Percentiles rank a stretch among this genome's conserved stretches.
These are phyloP conservation scores for Helicostylum pulchrum DNA, from an alignment of 192 early-diverging fungal genomes.

Conservation along the genomic window DNA sequence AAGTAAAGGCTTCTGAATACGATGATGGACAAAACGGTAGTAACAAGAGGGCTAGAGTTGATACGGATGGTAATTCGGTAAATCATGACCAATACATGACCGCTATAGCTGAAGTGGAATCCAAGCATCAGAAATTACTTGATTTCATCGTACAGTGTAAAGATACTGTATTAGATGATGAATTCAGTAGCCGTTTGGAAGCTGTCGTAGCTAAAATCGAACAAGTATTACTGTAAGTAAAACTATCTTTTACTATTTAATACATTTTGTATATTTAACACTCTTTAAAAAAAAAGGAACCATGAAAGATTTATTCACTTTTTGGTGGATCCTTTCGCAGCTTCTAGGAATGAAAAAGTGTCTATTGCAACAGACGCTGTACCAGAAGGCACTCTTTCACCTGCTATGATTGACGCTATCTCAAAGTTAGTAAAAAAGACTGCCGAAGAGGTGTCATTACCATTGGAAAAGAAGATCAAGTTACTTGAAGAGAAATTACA, in stretches of 20 bases:
- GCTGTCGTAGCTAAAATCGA: conserved; percentile 4
- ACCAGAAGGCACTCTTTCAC: background rate
- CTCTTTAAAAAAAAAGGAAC: background rate
- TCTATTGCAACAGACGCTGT: background rate
- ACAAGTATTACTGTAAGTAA: conserved; percentile 8
- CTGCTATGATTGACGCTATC: conserved; percentile 1
- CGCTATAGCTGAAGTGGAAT: background rate
- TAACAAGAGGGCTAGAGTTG: background rate
- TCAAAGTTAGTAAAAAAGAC: background rate
- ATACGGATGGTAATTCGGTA: background rate
- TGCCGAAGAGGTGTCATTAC: background rate
- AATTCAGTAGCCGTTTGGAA: background rate
- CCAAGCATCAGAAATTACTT: conserved; percentile 1
- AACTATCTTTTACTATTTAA: background rate
- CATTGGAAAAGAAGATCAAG: background rate
- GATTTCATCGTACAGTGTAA: conserved; percentile 8
- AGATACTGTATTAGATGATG: conserved; percentile 4
- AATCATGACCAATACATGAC: background rate
- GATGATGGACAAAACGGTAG: background rate
- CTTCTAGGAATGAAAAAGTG: background rate
- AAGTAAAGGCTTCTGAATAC: background rate
- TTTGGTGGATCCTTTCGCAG: conserved; percentile 6
- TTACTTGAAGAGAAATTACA: conserved; percentile 2
- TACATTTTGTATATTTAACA: background rate
- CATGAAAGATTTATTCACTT: conserved; percentile 1